Conservation (phyloP, 257 asterid species). For the Ophiorrhiza pumila region DNA sequence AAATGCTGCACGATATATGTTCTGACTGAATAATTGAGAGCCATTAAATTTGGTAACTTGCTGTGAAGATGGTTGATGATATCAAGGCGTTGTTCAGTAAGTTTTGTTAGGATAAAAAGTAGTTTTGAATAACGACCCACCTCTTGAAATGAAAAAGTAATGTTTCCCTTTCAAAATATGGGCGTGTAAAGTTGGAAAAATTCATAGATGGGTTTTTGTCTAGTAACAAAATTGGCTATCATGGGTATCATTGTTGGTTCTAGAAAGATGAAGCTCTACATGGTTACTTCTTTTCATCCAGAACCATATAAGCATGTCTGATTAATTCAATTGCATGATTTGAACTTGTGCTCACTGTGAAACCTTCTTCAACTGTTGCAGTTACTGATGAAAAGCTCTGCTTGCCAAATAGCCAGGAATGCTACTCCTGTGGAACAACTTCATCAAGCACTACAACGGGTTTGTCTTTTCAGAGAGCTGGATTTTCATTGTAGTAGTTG, state of each 20-base stretch:
- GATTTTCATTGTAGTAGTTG: neutral
- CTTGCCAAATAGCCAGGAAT: conserved; percentile 66
- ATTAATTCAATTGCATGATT: conserved; percentile 1
- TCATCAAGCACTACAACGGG: conserved; percentile 72
- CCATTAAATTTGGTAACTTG: neutral
- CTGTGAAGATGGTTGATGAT: neutral
- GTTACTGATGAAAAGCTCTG: conserved; percentile 79
- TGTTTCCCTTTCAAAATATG: neutral
- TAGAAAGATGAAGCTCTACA: neutral
- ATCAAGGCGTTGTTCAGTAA: neutral
- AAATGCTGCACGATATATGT: neutral
- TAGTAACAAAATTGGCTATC: neutral
- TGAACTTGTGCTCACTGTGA: conserved; percentile 13
- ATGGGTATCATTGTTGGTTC: too few species aligned
- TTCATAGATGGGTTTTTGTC: neutral
- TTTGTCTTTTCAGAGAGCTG: conserved; percentile 32
- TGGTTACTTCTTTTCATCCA: neutral
- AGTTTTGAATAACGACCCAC: neutral
- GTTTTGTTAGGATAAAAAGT: neutral
- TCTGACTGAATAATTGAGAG: neutral
- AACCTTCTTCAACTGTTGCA: conserved; percentile 31
- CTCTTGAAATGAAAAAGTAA: neutral
- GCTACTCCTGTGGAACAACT: conserved; percentile 82
- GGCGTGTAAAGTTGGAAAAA: neutral
- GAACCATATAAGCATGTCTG: neutral